Base-by-base conservation (phyloP, 2,329 filamentous ascomycete species). In the Helminthosporium solani region DNA sequence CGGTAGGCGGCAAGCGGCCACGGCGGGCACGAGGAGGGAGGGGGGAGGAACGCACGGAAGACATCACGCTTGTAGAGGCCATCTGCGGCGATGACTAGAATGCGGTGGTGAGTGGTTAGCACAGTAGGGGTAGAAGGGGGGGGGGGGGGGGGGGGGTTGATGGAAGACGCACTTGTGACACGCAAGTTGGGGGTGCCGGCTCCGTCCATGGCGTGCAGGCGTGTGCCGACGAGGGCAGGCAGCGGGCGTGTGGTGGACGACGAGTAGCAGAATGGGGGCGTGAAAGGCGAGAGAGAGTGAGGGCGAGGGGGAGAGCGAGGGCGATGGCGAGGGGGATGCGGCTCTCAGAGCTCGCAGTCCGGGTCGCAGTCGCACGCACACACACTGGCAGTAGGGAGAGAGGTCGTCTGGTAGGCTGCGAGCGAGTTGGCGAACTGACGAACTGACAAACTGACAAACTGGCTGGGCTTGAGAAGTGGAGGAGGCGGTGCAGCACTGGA, bases 61-160 rank as follows among this genome's bases (percentile, higher is more conserved):
- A 99, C 91, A 88, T 99, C 94, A 75, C 94, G 86, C 79, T 97
- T 99, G 80, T 96, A 97, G 57, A 99, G 80, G 50, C 94, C 94
- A 80, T 99, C 94, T 61, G 94, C 94, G 61, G 94, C 94, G 78
- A 99, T 96, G 76, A 99, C 94, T 97, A n/a, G n/a, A n/a, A n/a
- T n/a, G n/a, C n/a, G n/a, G n/a, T n/a, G n/a, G n/a, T n/a, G n/a
- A n/a, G n/a, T n/a, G n/a, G n/a, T n/a, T n/a, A n/a, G n/a, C n/a
- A n/a, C n/a, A n/a, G n/a, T n/a, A n/a, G n/a, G n/a, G n/a, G n/a
- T n/a, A n/a, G n/a, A n/a, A n/a, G 16, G 48, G 47, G 40, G 37
- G 40, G 20, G 15, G 23, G 33, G 44, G 25, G 30, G 40, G 38
- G 16, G 28, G 37, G 19, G 21, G 19, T 20, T 21, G 41, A 38